A percentile compares a stretch with the other conserved stretches of the same genome.
phyloP scores from a whole-genome alignment of 2,329 filamentous ascomycete genomes.

The Pseudogymnoascus sp. region DNA sequence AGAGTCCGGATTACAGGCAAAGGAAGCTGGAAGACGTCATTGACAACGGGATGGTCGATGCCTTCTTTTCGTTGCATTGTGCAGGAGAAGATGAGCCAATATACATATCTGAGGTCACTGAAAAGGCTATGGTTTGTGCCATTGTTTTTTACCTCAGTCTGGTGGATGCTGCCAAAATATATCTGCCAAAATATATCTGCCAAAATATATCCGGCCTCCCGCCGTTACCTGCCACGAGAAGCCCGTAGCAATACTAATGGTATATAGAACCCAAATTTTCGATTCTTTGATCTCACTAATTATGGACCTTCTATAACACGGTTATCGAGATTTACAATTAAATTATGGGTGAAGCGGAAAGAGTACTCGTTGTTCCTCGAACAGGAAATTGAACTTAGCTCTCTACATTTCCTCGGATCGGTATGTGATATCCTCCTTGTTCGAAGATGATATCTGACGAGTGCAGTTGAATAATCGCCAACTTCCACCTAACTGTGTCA shows the following conservation, averaged over 20 bases:
- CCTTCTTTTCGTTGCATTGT: conserved; percentile 79
- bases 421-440: conserved; percentile 31
- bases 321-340: conserved; percentile 54
- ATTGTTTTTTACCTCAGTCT: background rate
- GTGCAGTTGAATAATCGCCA: conserved; percentile 56
- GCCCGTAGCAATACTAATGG: background rate
- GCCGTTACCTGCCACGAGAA: background rate
- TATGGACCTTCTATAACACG: conserved; percentile 58
- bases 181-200: no score
- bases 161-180: background rate
- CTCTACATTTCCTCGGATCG: conserved; percentile 68
- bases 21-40: conserved; percentile 66
- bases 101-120: conserved; percentile 79
- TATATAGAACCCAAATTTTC: conserved; percentile 70
- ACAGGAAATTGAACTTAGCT: conserved; percentile 54
- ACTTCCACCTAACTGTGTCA: conserved; percentile 70
- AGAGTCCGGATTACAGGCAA: conserved; percentile 54
- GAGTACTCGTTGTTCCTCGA: conserved; percentile 60
- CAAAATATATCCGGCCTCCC: background rate
- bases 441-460: conserved; percentile 24
- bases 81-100: conserved; percentile 58
- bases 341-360: conserved; percentile 61
- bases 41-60: conserved; percentile 66
- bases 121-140: conserved; percentile 57
- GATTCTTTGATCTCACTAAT: conserved; percentile 66